phyloP scores from a whole-genome alignment of 2,329 filamentous ascomycete species.

The Madurella mycetomatis region DNA sequence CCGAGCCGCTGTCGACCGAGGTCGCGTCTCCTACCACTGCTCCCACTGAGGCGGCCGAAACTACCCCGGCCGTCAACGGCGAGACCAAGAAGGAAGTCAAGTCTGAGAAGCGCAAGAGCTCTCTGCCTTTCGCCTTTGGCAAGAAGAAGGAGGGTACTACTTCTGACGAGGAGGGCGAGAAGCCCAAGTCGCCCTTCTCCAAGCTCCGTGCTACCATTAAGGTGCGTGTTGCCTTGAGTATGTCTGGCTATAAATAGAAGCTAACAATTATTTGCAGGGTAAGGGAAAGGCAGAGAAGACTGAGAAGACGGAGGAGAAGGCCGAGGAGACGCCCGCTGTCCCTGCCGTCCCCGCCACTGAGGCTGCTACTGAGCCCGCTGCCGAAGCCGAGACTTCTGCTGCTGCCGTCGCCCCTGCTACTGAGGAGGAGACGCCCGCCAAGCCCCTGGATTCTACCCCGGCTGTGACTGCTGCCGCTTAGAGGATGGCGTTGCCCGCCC shows the following conservation, averaged over 20 bases:
- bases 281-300: constrained; percentile 32
- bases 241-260: background rate
- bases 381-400: constrained; percentile 41
- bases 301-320: constrained; percentile 33
- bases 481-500: constrained; percentile 22
- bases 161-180: constrained; percentile 60
- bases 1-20: constrained; percentile 53
- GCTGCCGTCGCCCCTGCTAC: constrained; percentile 25
- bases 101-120: constrained; percentile 75
- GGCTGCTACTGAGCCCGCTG: constrained; percentile 16
- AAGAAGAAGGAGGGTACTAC: constrained; percentile 64
- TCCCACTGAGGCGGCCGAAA: constrained; percentile 37
- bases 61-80: constrained; percentile 42
- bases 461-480: constrained; percentile 51
- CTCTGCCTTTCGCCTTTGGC: constrained; percentile 68
- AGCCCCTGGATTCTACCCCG: constrained; percentile 41
- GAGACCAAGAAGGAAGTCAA: constrained; percentile 62
- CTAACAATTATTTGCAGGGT: constrained; percentile 20
- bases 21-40: constrained; percentile 45
- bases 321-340: constrained; percentile 38
- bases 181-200: constrained; percentile 54
- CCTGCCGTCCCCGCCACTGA: constrained; percentile 35
- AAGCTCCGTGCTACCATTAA: constrained; percentile 58
- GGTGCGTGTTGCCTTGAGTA: constrained; percentile 11
- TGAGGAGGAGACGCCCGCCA: constrained; percentile 32